phyloP scores from a whole-genome alignment of 2,329 filamentous ascomycete species.

The Aureobasidium sp. region DNA sequence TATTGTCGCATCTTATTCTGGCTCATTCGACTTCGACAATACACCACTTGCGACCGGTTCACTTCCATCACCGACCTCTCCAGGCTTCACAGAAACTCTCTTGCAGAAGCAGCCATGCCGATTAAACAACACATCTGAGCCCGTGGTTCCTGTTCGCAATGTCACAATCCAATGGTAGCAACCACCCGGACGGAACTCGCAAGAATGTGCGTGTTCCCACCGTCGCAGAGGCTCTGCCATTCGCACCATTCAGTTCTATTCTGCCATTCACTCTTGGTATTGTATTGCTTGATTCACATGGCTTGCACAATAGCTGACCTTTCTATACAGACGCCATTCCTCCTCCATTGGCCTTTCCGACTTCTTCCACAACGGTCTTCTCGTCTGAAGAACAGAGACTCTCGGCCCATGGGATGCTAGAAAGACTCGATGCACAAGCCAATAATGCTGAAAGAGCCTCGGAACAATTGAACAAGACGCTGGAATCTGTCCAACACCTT shows the following conservation, averaged over 20 bases:
- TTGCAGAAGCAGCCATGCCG: neutral
- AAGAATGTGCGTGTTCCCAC: constrained; percentile 31
- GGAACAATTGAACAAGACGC: constrained; percentile 58
- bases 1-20: neutral
- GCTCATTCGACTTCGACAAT: neutral
- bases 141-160: neutral
- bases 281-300: constrained; percentile 16
- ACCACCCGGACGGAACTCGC: neutral
- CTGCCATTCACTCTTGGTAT: constrained; percentile 68
- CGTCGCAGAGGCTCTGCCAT: constrained; percentile 70
- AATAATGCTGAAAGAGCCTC: constrained; percentile 49
- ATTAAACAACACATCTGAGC: neutral
- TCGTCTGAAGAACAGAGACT: constrained; percentile 37
- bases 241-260: constrained; percentile 71
- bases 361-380: constrained; percentile 29
- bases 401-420: constrained; percentile 45
- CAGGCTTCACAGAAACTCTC: neutral
- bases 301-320: neutral
- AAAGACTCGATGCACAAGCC: constrained; percentile 64
- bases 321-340: constrained; percentile 36
- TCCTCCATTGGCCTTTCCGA: constrained; percentile 33
- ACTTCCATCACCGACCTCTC: neutral
- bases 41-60: neutral
- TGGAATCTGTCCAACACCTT: constrained; percentile 66
- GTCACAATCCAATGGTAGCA: constrained; percentile 1